Evolutionary conservation across 2,329 filamentous ascomycete genomes (phyloP).

Genomic region (Scedosporium dehoogii): DNA sequence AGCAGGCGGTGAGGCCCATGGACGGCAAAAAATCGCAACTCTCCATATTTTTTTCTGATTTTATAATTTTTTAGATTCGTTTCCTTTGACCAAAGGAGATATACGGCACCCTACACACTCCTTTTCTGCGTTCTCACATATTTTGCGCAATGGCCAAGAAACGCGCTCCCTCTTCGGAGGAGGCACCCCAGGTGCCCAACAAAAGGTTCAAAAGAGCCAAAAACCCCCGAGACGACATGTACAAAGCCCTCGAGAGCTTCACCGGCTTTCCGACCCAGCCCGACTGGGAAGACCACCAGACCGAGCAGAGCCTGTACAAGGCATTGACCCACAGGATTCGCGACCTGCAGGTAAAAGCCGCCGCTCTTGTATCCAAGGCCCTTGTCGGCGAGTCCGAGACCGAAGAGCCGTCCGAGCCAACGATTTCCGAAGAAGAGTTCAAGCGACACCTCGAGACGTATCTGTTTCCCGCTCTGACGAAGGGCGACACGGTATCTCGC

Average conservation of each 20-base stretch:
- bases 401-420: neutral
- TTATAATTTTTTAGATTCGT: neutral
- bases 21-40: neutral
- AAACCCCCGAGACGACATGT: constrained; percentile 5
- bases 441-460: constrained; percentile 52
- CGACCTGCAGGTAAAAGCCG: constrained; percentile 3
- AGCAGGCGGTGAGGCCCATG: constrained; percentile 6
- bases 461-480: constrained; percentile 83
- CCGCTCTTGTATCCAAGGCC: neutral
- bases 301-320: constrained; percentile 2
- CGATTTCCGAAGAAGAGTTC: constrained; percentile 18
- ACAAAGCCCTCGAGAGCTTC: constrained; percentile 5
- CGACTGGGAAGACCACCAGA: constrained; percentile 4
- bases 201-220: constrained; percentile 4
- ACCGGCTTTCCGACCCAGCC: neutral
- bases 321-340: constrained; percentile 3
- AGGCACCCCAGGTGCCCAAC: neutral
- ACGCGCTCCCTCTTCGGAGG: constrained; percentile 1
- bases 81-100: neutral
- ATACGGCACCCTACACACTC: neutral
- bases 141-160: neutral
- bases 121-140: neutral
- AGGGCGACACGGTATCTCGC: constrained; percentile 77
- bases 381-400: neutral
- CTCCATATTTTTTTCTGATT: neutral